phyloP scores from a whole-genome alignment of 129 eudicot genomes.

The Flaveria ramosissima region DNA sequence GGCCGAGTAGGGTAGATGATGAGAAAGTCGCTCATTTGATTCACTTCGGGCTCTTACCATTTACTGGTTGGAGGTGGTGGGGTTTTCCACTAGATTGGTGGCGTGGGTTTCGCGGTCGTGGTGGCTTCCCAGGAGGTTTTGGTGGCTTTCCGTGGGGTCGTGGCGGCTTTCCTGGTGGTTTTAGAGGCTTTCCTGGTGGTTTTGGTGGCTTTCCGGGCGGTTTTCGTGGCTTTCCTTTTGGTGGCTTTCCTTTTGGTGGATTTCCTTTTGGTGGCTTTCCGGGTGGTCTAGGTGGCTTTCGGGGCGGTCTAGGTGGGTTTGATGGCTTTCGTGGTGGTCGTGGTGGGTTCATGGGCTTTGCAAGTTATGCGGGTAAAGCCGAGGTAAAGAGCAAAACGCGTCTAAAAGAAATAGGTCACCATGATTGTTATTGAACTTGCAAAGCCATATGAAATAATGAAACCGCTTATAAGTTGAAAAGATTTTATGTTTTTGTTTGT shows the following conservation, averaged over 20 bases:
- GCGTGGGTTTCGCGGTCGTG: background rate
- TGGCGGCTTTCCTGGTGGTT: background rate
- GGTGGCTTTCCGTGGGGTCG: background rate
- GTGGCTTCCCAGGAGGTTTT: background rate
- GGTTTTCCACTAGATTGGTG: background rate
- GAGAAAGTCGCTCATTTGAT: slow-evolving; percentile 13
- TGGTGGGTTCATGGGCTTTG: background rate
- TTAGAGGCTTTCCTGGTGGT: slow-evolving; percentile 2
- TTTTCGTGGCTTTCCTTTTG: background rate
- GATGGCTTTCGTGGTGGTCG: background rate
- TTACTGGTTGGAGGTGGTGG: background rate
- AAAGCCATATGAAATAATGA: slow-evolving; percentile 17
- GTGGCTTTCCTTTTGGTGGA: background rate
- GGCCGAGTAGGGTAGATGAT: background rate
- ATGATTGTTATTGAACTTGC: slow-evolving; percentile 3
- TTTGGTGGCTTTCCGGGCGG: background rate
- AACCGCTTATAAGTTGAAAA: background rate
- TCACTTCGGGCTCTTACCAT: slow-evolving; percentile 1
- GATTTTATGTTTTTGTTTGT: background rate
- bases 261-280: background rate
- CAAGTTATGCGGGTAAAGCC: background rate
- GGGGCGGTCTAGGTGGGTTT: no score
- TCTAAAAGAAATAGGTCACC: slow-evolving; percentile 11
- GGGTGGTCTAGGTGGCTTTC: background rate
- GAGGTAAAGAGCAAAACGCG: background rate